Evolutionary conservation across 306 rosid genomes (phyloP), one percentile per base, ranked within the genome.

Genomic region (Mimosa pudica): DNA sequence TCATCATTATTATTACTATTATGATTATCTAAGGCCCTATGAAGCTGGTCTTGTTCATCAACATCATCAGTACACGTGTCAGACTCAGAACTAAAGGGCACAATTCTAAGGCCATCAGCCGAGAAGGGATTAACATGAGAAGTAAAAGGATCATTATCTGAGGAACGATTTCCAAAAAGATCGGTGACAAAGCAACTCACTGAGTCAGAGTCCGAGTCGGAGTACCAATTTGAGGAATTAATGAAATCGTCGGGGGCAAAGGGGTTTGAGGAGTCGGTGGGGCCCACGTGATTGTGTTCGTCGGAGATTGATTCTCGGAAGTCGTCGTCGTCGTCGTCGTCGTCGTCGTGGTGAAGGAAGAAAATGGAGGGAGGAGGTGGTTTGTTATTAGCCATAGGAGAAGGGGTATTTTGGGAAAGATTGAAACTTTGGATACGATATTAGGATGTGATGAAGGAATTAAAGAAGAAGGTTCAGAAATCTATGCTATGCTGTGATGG

Each of bases 101-200:
- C 89, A 76, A 87, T 76, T 84, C 97, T 83, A 81, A 90, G 93
- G 24, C 92, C 93, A 58, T 75, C 66, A 16, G 58, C 82, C 24
- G 92, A 84, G 66, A 84, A 86, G 30, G 89, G 86, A 77, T 88
- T 89, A 8, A 83, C 14, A 80, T 60, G 85, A 14, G 84, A 73
- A 18, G 41, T 69, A 1, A 76, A 7, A 70, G 67, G 14, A 24
- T 24, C 1, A 24, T 38, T 79, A 55, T 84, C 78, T 42, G 85
- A 70, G 33, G 74, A 74, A 65, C 80, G 81, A 35, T 79, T 78
- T 44, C 86, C 91, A 75, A 90, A 90, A 51, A 92, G 97, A 77
- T 94, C 91, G 65, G 97, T 90, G 79, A 92, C 91, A 79, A 94
- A 90, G 81, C 90, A 85, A 81, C 88, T 86, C 66, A 81, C 86